A percentile compares a stretch with the other conserved stretches of the same genome.
phyloP scores from a whole-genome alignment of 1,139 yeast genomes.

The Yamadazyma buinensis region DNA sequence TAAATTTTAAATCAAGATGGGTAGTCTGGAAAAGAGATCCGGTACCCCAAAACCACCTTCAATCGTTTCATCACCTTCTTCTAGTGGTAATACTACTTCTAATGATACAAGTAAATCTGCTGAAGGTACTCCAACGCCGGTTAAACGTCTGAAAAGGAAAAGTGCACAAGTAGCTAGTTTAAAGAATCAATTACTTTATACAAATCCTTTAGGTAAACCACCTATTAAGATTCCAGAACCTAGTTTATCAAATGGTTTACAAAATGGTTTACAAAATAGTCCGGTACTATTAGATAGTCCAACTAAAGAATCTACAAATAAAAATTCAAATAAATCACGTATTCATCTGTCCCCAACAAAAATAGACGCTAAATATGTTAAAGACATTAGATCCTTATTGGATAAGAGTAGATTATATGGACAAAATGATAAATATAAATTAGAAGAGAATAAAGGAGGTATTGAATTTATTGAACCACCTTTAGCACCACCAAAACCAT shows the following conservation, averaged over 20 bases:
- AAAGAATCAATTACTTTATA: constrained; percentile 12
- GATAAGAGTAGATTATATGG: not conserved
- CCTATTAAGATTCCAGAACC: constrained; percentile 1
- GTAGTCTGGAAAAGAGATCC: not conserved
- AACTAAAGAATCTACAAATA: not conserved
- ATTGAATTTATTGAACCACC: constrained; percentile 59
- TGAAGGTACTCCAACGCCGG: not conserved
- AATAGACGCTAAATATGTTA: not conserved
- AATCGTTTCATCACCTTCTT: not conserved
- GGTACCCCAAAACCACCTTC: not conserved
- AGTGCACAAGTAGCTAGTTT: constrained; percentile 14
- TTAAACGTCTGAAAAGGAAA: constrained; percentile 10
- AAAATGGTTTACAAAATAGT: constrained; percentile 5
- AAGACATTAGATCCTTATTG: constrained; percentile 1
- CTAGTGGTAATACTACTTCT: not conserved
- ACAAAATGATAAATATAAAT: not conserved
- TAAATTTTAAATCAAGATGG: too few species aligned
- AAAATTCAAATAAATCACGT: not conserved
- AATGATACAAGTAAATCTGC: not conserved
- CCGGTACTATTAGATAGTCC: constrained; percentile 6
- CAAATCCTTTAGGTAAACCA: not conserved
- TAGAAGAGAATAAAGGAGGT: not conserved
- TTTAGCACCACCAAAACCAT: constrained; percentile 46
- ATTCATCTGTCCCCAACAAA: too few species aligned
- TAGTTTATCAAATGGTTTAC: constrained; percentile 5